Conservation (phyloP, 2,329 filamentous ascomycete genomes). For the Fusarium foetens region DNA sequence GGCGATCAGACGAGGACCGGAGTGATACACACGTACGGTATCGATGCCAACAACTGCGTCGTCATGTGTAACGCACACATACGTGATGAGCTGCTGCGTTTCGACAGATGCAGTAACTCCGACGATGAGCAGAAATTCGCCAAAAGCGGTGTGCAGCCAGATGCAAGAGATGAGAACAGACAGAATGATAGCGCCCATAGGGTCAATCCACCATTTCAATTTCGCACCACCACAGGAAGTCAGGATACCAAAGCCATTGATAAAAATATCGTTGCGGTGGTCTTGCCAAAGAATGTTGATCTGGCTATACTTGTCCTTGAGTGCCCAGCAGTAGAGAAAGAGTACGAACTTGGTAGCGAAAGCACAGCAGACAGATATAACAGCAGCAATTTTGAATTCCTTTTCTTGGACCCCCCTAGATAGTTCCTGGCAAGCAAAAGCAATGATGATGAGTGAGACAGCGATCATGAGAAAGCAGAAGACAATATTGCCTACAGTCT, state of each 20-base stretch:
- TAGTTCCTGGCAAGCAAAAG: constrained; percentile 82
- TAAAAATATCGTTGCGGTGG: constrained; percentile 95
- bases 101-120: constrained; percentile 87
- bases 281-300: constrained; percentile 95
- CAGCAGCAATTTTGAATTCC: constrained; percentile 80
- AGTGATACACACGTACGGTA: constrained; percentile 94
- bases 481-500: constrained; percentile 94
- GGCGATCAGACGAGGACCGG: constrained; percentile 86
- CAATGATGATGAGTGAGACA: constrained; percentile 91
- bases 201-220: constrained; percentile 94
- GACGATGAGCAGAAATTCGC: constrained; percentile 90
- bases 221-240: constrained; percentile 92
- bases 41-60: constrained; percentile 85
- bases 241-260: constrained; percentile 93
- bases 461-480: constrained; percentile 97
- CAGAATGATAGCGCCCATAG: constrained; percentile 86
- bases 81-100: constrained; percentile 93
- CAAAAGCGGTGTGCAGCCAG: constrained; percentile 87
- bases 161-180: constrained; percentile 80
- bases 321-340: constrained; percentile 91
- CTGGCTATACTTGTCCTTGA: constrained; percentile 92
- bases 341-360: constrained; percentile 85
- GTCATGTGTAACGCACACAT: constrained; percentile 89
- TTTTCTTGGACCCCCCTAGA: constrained; percentile 60
- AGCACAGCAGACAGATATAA: constrained; percentile 85